phyloP scores from a whole-genome alignment of 139 green algal species.

The Closterium sp. region DNA sequence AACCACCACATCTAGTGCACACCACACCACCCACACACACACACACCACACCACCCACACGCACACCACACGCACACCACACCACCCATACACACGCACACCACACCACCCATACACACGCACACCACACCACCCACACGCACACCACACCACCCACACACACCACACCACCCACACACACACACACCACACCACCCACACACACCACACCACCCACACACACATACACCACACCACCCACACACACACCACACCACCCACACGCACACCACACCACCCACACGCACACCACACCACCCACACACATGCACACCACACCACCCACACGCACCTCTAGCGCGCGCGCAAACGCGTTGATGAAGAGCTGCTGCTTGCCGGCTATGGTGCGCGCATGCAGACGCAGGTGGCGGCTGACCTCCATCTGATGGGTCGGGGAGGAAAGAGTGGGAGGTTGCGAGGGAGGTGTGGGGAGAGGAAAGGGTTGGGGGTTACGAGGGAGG shows the following conservation, averaged over 20 bases:
- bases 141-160: neutral
- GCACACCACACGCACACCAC: neutral
- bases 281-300: neutral
- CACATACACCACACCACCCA: neutral
- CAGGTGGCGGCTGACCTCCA: constrained; percentile 60
- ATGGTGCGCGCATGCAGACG: constrained; percentile 65
- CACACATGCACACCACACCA: neutral
- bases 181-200: neutral
- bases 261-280: neutral
- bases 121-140: neutral
- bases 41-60: no score
- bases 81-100: neutral
- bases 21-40: no score
- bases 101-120: neutral
- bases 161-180: neutral
- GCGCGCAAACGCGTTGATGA: constrained; percentile 80
- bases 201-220: neutral
- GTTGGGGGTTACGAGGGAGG: no score
- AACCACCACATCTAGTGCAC: no score
- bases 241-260: neutral
- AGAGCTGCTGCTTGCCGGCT: constrained; percentile 89
- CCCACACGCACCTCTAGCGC: constrained; percentile 45
- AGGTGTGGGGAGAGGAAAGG: no score
- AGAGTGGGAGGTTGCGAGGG: no score
- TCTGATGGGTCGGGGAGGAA: constrained; percentile 18